Evolutionary conservation across 2,329 filamentous ascomycete species (phyloP), one percentile per base, ranked within the genome.

Genomic region (Nannizziopsis arthrosporioides): DNA sequence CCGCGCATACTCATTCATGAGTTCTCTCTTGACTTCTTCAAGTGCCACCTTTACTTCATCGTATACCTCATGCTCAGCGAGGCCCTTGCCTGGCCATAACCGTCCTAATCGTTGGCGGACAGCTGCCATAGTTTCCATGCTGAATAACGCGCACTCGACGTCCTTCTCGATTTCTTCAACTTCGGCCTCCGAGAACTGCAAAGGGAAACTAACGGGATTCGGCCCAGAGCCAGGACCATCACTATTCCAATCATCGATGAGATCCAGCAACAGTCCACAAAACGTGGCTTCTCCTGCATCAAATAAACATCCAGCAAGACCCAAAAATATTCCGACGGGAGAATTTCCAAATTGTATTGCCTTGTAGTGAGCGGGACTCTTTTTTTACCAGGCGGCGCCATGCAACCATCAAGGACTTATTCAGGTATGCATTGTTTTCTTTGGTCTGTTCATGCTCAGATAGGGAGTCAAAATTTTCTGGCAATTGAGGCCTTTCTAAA

Each of bases 401-500:
- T 19, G 44, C 48, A n/a, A 49, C 41, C 40, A 54, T 50, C 4
- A 52, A 7, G 10, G 14, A 36, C 42, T 46, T 50, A 14, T 50
- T 19, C 5, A 42, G 6, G 27, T 40, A 46, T 43, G 32, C 10
- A 6, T 40, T 38, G 9, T 41, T 22, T 6, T 18, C 22, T 1
- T 34, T 17, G 10, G 14, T 44, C 27, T 34, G 44, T 27, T 46
- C 47, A 11, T 18, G 22, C 12, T 38, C 19, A 11, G 34, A 12
- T 12, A 44, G 11, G 3, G 15, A 41, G 10, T 50, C 38, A 7
- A 49, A 44, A 32, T 46, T 41, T 1, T 44, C 40, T 35, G 51
- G 44, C 3, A 48, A 15, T 9, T 50, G 52, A 2, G 56, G 57
- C 22, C 40, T n/a, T 44, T 54, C 53, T 44, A 50, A 48, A 11